Base-by-base conservation (phyloP, 257 asterid genomes). In the Plantago major region DNA sequence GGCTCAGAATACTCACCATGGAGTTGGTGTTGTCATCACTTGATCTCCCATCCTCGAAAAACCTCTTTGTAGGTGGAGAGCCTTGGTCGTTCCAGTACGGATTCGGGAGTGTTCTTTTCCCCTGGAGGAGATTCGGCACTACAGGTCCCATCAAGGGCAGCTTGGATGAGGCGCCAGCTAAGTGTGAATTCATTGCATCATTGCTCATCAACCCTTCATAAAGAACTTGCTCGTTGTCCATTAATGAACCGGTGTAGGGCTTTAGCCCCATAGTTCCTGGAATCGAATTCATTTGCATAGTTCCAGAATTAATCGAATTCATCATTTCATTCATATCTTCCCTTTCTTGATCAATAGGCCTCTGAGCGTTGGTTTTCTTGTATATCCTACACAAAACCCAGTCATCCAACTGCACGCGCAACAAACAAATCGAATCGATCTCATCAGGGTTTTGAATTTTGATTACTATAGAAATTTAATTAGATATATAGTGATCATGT, bases 321-420 rank as follows among this genome's bases (percentile, higher is more conserved):
- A 76, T 66, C 72, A 78, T 46, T 12, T 79, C 84, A 64, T 57
- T 77, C 66, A 75, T 49, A 15, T 83, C 87, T 63, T 76, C 85
- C 59, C 78, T 74, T 5, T 87, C 94, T 4, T 72, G 86, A 78
- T 85, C 92, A 75, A 78, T 42, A 7, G 92, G 83, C 70, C 88
- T 79, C 38, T 78, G 86, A 0, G 83, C 65, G 53, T 73, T 83
- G 67, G 66, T 76, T 82, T 87, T 87, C 78, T 84, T 81, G 81
- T 87, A 84, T 58, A 87, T 84, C 42, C 96, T 78, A 51, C 94
- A 84, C 0, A 87, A 53, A n/a, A 87, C 96, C 96, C 96, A 84
- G 68, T 87, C 88, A 72, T 87, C 95, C 3, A 87, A 82, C 95
- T 88, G 74, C 7, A 51, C 42, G 18, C 8, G 3, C 5, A 3